phyloP scores from a whole-genome alignment of 345 rosid species.

The Erodium maritimum region DNA sequence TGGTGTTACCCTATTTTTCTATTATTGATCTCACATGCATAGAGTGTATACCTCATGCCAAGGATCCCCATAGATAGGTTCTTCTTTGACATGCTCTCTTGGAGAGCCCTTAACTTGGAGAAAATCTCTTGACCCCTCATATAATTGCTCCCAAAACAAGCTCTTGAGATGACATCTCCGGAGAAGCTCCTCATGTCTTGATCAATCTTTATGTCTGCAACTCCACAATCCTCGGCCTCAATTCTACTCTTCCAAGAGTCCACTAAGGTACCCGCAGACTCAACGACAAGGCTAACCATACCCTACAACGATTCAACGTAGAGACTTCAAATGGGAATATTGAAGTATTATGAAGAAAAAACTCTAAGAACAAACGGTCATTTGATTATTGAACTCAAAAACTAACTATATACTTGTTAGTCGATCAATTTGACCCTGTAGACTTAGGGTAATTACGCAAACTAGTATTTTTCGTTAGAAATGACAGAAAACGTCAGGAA shows the following conservation, averaged over 20 bases:
- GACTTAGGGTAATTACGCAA: no score
- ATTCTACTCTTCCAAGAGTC: slow-evolving; percentile 7
- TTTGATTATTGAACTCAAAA: no score
- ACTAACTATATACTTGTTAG: no score
- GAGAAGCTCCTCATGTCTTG: slow-evolving; percentile 14
- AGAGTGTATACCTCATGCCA: slow-evolving; percentile 5
- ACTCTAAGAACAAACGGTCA: no score
- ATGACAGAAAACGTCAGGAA: no score
- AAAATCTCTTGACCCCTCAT: slow-evolving; percentile 11
- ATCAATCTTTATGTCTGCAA: slow-evolving; percentile 10
- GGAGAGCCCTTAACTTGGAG: slow-evolving; percentile 12
- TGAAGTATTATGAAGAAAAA: no score
- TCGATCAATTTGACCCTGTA: no score
- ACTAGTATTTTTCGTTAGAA: no score
- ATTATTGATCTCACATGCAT: no score
- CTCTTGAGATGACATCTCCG: slow-evolving; percentile 14
- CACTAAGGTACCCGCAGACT: slow-evolving; percentile 7
- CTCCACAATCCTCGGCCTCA: slow-evolving; percentile 1
- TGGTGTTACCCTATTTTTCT: no score
- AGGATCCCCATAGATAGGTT: slow-evolving; percentile 6
- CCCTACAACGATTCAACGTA: no score
- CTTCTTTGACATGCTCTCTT: slow-evolving; percentile 10
- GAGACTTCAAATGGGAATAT: no score
- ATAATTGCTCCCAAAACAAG: slow-evolving; percentile 15
- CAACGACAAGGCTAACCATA: slow-evolving; percentile 5